These are phyloP conservation scores for Neonothopanus nambi DNA, from an alignment of 1,284 basidiomycete species.

Conservation along the genomic window DNA sequence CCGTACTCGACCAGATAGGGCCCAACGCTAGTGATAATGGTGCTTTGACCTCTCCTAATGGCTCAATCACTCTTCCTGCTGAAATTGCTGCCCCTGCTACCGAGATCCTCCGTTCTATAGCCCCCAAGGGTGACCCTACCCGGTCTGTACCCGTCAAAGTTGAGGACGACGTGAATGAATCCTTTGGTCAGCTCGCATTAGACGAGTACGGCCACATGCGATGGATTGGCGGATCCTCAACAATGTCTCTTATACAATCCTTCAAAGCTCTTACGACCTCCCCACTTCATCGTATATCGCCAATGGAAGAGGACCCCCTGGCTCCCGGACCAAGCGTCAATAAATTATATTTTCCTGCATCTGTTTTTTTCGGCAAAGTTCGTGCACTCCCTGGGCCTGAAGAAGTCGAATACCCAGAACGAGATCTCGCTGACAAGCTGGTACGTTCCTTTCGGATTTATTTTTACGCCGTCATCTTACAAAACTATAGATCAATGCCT, in stretches of 20 bases:
- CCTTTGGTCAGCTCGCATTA: constrained; percentile 82
- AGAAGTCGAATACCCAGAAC: constrained; percentile 84
- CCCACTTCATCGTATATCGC: constrained; percentile 74
- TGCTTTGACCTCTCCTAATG: constrained; percentile 29
- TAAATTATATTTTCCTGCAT: constrained; percentile 86
- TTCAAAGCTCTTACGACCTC: constrained; percentile 76
- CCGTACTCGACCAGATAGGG: constrained; percentile 70
- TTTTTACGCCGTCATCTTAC: constrained; percentile 17
- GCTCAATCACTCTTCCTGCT: constrained; percentile 29
- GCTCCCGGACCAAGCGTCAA: constrained; percentile 74
- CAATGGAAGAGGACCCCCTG: constrained; percentile 78
- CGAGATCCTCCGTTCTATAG: constrained; percentile 42
- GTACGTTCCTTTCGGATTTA: constrained; percentile 40
- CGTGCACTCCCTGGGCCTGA: constrained; percentile 80
- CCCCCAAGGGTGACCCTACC: constrained; percentile 34
- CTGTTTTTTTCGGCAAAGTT: constrained; percentile 86
- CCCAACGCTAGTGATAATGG: constrained; percentile 44
- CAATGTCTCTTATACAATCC: constrained; percentile 87
- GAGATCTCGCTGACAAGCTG: constrained; percentile 81
- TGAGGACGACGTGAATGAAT: constrained; percentile 72
- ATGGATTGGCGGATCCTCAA: constrained; percentile 90
- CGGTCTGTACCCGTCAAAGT: constrained; percentile 53
- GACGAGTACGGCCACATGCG: constrained; percentile 89
- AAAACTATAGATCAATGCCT: constrained; percentile 69
- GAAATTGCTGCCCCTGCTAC: constrained; percentile 32